Percentiles rank a stretch among this genome's conserved stretches.
phyloP scores from a whole-genome alignment of 768 basidiomycete genomes.

The Udeniomyces megalosporus region DNA sequence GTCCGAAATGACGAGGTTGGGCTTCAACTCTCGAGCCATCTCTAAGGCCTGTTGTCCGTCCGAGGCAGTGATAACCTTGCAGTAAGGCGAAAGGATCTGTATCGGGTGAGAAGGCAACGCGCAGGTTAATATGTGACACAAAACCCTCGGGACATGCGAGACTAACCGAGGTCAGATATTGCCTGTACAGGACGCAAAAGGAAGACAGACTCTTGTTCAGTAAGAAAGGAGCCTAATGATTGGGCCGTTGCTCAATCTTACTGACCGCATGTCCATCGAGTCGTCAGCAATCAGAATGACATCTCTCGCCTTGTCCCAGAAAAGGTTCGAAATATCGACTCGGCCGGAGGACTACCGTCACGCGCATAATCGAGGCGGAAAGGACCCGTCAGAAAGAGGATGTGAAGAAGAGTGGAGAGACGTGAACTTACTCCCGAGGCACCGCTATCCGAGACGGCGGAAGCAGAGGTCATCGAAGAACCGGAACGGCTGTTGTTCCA shows the following conservation, averaged over 20 bases:
- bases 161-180: not conserved
- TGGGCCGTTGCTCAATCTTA: too few relatives aligned
- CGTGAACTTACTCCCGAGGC: too few relatives aligned
- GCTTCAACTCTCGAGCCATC: not conserved
- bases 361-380: too few relatives aligned
- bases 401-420: too few relatives aligned
- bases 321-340: constrained; percentile 27
- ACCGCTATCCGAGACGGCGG: not conserved
- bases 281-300: constrained; percentile 18
- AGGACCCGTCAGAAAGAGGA: too few relatives aligned
- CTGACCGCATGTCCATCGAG: not conserved
- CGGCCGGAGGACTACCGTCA: constrained; percentile 16
- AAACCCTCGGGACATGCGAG: not conserved
- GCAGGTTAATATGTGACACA: too few relatives aligned
- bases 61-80: not conserved
- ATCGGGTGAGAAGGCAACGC: not conserved
- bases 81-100: not conserved
- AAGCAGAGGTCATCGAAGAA: not conserved
- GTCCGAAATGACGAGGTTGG: constrained; percentile 9
- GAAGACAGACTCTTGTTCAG: not conserved
- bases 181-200: not conserved
- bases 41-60: constrained; percentile 8
- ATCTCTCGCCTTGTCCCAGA: constrained; percentile 28
- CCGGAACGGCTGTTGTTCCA: not conserved
- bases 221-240: too few relatives aligned